Base-by-base conservation (phyloP, 768 basidiomycete species). In the Phlebiopsis flavidoalba region DNA sequence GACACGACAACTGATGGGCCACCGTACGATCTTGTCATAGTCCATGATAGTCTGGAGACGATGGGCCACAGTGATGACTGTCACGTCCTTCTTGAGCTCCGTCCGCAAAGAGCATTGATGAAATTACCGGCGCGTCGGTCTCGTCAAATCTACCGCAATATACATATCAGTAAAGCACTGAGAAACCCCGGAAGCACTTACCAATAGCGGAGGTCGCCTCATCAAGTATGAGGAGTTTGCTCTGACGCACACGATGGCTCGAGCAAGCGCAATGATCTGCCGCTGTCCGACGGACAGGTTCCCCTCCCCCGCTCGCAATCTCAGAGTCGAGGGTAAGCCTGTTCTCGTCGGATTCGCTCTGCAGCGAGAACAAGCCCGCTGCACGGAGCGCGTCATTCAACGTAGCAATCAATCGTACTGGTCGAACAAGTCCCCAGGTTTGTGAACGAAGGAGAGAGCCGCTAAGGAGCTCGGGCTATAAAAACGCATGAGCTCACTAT, bases 11-110 rank as follows among this genome's bases (percentile, higher is more conserved):
- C 5, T 15, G 26, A 24, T 22, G 45, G 11, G 59, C 17, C 35
- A 14, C 63, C 69, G 51, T 60, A 85, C 76, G 50, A 86, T 81
- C 63, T 82, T 81, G 68, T 87, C 84, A 3, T 83, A 81, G 56
- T 85, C 84, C 75, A 84, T 83, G 63, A 86, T 80, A 6, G 80
- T 86, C 60, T 78, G 76, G 11, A 83, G 66, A 10, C 85, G 77
- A 68, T 86, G 84, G 1, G 85, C 85, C 40, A 87, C 77, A 17
- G 83, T 85, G 40, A 87, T 72, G 19, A 86, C 70, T 0, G 85
- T 86, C 0, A 76, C 76, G 51, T 73, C 78, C n/a, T 67, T 68
- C n/a, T 69, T 69, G 8, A 82, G 67, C 65, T 77, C 77, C n/a
- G 73, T 74, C 8, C 84, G 75, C 57, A 87, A 79, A n/a, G n/a